These are phyloP conservation scores for Kodamaea hsintzibuensis DNA, from an alignment of 805 yeast genomes.

Conservation along the genomic window DNA sequence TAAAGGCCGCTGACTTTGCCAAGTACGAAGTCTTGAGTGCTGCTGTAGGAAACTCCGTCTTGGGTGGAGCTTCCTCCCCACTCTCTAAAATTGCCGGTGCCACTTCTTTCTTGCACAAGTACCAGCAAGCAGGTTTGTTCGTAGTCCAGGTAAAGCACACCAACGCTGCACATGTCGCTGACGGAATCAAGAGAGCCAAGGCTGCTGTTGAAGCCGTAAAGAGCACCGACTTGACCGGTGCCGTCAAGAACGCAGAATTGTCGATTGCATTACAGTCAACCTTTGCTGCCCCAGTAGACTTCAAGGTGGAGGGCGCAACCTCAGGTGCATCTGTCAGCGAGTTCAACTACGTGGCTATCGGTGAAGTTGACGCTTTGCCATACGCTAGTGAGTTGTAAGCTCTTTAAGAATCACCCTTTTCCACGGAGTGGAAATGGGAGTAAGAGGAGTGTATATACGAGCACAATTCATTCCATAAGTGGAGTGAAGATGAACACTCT, in stretches of 20 bases:
- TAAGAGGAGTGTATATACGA: background rate
- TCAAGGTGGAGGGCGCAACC: slow-evolving; percentile 32
- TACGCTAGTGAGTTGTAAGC: slow-evolving; percentile 80
- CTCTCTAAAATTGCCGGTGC: slow-evolving; percentile 50
- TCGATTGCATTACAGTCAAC: slow-evolving; percentile 43
- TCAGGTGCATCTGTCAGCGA: slow-evolving; percentile 50
- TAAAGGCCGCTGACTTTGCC: slow-evolving; percentile 61
- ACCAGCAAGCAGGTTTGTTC: slow-evolving; percentile 81
- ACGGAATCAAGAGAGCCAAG: slow-evolving; percentile 56
- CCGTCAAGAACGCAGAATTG: slow-evolving; percentile 44
- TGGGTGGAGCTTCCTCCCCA: slow-evolving; percentile 57
- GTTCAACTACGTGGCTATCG: slow-evolving; percentile 86
- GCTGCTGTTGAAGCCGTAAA: slow-evolving; percentile 35
- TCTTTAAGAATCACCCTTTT: background rate
- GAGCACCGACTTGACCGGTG: slow-evolving; percentile 57
- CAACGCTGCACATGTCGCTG: slow-evolving; percentile 26
- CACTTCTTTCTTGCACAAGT: slow-evolving; percentile 56
- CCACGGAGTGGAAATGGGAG: background rate
- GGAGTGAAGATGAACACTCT: background rate
- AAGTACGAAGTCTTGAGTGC: slow-evolving; percentile 70
- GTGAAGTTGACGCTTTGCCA: slow-evolving; percentile 85
- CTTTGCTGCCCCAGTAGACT: slow-evolving; percentile 28
- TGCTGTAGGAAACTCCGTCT: slow-evolving; percentile 57
- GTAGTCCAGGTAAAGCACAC: slow-evolving; percentile 64
- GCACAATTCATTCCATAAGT: background rate